Percentiles rank a stretch among this genome's conserved stretches.
phyloP scores from a whole-genome alignment of 495 filamentous ascomycete species.

The Pseudoneurospora amorphoporcata region DNA sequence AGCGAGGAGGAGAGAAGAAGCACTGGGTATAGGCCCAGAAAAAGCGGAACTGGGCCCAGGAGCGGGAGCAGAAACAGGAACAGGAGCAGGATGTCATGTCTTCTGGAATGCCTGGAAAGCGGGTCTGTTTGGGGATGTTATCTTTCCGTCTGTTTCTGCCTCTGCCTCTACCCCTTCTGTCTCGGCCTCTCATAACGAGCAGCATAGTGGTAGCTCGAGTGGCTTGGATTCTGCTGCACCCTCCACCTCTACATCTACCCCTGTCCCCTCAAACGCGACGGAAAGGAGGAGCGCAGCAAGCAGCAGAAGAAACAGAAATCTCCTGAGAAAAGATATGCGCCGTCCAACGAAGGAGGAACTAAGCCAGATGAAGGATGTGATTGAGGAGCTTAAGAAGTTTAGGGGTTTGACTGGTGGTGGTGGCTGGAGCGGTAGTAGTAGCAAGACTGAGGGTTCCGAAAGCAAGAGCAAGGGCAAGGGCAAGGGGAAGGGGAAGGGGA shows the following conservation, averaged over 20 bases:
- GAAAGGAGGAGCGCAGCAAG: background rate
- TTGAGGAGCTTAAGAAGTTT: constrained; percentile 27
- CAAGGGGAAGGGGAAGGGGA: background rate
- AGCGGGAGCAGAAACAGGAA: no score
- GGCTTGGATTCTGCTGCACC: constrained; percentile 1
- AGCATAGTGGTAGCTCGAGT: background rate
- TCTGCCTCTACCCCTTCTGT: background rate
- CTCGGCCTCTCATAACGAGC: constrained; percentile 7
- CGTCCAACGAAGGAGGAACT: constrained; percentile 12
- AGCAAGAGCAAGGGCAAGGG: background rate
- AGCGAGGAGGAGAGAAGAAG: background rate
- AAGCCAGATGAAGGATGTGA: constrained; percentile 26
- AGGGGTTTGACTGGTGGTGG: constrained; percentile 13
- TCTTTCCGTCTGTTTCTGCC: background rate
- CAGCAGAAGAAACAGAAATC: background rate
- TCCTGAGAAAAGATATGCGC: constrained; percentile 6
- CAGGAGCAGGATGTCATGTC: background rate
- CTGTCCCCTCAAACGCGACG: constrained; percentile 19
- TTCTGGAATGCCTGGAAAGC: background rate
- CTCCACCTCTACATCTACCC: constrained; percentile 12
- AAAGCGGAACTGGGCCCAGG: no score
- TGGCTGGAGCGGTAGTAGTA: background rate
- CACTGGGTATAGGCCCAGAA: no score
- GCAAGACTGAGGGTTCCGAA: no score
- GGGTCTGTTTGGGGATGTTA: background rate